A percentile compares a stretch with the other conserved stretches of the same genome.
Evolutionary conservation across 495 filamentous ascomycete species (phyloP).

Genomic region (Achaetomiella virescens): DNA sequence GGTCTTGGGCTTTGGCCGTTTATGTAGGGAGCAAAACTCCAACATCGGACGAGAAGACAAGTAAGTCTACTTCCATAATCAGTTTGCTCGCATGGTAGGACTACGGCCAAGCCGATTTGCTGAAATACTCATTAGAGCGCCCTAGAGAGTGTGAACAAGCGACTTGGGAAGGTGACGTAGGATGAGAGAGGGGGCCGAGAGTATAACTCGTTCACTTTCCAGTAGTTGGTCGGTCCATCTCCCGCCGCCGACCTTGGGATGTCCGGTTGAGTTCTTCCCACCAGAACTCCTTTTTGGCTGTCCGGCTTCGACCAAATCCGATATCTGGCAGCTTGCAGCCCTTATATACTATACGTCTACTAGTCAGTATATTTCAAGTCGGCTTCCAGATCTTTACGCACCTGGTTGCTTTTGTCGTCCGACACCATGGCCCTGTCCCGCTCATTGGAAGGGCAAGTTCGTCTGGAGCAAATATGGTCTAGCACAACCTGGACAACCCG

Average conservation of each 20-base stretch:
- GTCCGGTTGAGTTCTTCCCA: background rate
- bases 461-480: background rate
- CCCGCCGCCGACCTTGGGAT: background rate
- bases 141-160: too few species aligned
- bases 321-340: slow-evolving; percentile 3
- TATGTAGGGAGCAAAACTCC: too few species aligned
- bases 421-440: background rate
- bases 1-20: too few species aligned
- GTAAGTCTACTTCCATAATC: too few species aligned
- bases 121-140: too few species aligned
- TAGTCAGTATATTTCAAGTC: background rate
- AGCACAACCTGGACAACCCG: background rate
- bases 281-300: background rate
- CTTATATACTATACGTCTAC: background rate
- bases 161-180: too few species aligned
- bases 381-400: background rate
- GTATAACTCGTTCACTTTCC: too few species aligned
- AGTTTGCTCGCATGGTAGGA: too few species aligned
- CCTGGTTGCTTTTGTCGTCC: background rate
- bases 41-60: too few species aligned
- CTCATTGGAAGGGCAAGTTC: background rate
- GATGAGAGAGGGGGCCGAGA: too few species aligned
- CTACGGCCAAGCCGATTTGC: too few species aligned
- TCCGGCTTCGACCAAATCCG: background rate
- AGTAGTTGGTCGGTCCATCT: too few species aligned